Conservation (phyloP, 805 yeast genomes). For the Candida sonorensis region DNA sequence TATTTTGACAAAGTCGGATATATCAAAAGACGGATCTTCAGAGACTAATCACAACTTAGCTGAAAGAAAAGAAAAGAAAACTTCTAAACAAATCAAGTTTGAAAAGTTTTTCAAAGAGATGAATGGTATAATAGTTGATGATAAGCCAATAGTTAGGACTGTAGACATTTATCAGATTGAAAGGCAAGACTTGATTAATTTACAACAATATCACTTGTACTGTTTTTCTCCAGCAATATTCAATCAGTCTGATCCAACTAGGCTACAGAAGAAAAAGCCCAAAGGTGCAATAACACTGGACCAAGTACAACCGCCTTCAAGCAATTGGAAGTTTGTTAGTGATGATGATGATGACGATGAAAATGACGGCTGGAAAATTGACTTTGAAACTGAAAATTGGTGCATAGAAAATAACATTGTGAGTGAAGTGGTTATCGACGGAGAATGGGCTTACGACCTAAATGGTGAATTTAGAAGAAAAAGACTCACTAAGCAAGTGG, state of each 20-base stretch:
- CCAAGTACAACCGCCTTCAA: constrained; percentile 54
- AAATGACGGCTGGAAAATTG: constrained; percentile 58
- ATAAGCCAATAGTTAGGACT: constrained; percentile 47
- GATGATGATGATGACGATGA: constrained; percentile 38
- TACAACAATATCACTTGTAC: constrained; percentile 55
- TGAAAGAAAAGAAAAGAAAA: neutral
- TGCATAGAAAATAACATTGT: constrained; percentile 36
- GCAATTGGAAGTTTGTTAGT: constrained; percentile 63
- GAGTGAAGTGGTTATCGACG: constrained; percentile 26
- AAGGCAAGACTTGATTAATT: constrained; percentile 47
- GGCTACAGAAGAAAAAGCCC: constrained; percentile 52
- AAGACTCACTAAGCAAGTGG: constrained; percentile 46
- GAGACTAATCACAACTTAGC: neutral
- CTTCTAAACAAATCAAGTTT: neutral
- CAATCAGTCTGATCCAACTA: constrained; percentile 37
- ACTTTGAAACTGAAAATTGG: constrained; percentile 47
- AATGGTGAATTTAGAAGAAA: constrained; percentile 51
- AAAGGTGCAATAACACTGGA: constrained; percentile 50
- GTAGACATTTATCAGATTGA: constrained; percentile 79
- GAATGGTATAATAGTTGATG: constrained; percentile 54
- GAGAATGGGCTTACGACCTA: constrained; percentile 44
- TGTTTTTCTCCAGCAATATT: constrained; percentile 51
- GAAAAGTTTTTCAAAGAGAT: constrained; percentile 4
- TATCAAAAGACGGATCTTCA: too few species aligned
- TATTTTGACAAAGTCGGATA: too few species aligned